Base-by-base conservation (phyloP, 2,329 filamentous ascomycete genomes). In the Thyridium curvatum region DNA sequence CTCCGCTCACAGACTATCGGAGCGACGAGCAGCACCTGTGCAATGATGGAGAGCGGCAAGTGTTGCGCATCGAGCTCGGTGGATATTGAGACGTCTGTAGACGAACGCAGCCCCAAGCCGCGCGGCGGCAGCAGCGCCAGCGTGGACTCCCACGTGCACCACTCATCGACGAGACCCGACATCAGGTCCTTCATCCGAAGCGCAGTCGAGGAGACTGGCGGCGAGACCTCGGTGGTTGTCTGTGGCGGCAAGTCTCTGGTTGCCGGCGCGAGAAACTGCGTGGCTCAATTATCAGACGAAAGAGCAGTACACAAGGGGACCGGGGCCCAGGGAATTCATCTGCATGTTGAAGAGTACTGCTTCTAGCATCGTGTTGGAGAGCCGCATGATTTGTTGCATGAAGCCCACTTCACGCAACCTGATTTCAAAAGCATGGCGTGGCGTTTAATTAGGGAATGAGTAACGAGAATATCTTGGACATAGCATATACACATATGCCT, bases 231-330 rank as follows among this genome's bases (percentile, higher is more conserved):
- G 1, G 69, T 81, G 0, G 69, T 77, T 0, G 77, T 79, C 0
- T 81, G 77, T 44, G 77, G 75, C 12, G 77, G 77, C 2, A 67
- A 66, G 37, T 70, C 70, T 34, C 57, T 81, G 17, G 74, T 77
- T 2, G 62, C 72, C 3, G 59, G 59, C 34, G 69, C 74, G 12
- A 62, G 77, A 41, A 80, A 77, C 46, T 70, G 64, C 41, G 74
- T 81, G 3, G 69, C 71, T 3, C 59, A 57, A 21, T 44, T 81
- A 43, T 77, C 74, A 38, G 76, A 82, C 48, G 77, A 81, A 57
- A 60, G 77, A 31, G 77, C 72, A 1, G 77, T 81, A 16, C 77
- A 81, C 51, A 82, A 82, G 53, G 77, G 77, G 5, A 80, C 75
- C 0, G 77, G 74, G 1, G 77, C 77, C 0, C 77, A 82, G 51